Conservation (phyloP, 257 asterid genomes). For the Solanum peruvianum region DNA sequence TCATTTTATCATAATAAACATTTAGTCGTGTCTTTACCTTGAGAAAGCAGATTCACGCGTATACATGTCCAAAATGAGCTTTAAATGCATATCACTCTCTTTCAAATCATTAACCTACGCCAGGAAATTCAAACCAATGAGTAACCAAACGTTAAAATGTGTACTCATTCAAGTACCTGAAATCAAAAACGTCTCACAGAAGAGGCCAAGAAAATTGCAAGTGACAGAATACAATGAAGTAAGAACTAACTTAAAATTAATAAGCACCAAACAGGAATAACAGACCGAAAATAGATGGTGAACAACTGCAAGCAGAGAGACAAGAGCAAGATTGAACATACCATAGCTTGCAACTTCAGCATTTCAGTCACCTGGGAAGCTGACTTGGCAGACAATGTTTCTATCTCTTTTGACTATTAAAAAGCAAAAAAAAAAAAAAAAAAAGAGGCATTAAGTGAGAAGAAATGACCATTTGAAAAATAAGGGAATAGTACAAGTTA, state of each 20-base stretch:
- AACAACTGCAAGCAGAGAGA: not conserved
- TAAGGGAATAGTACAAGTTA: not conserved
- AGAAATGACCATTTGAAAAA: not conserved
- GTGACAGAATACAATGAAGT: not conserved
- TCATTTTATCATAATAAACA: not conserved
- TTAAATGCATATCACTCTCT: constrained; percentile 45
- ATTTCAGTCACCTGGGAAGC: constrained; percentile 62
- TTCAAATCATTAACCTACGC: constrained; percentile 70
- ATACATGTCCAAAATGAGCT: constrained; percentile 66
- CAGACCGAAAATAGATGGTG: not conserved
- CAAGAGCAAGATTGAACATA: constrained; percentile 19
- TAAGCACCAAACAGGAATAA: not conserved
- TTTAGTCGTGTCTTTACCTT: constrained; percentile 37
- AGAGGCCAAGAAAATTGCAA: not conserved
- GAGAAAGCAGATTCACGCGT: constrained; percentile 52
- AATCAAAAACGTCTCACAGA: not conserved
- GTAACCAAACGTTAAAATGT: not conserved
- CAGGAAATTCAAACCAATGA: constrained; percentile 10
- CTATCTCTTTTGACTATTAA: constrained; percentile 63
- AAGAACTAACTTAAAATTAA: not conserved
- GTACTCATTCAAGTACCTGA: not conserved
- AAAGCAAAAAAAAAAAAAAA: not conserved
- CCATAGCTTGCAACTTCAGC: constrained; percentile 57
- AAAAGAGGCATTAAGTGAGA: not conserved
- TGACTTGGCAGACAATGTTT: constrained; percentile 44